Percentiles rank a stretch among this genome's conserved stretches.
Evolutionary conservation across 345 rosid species (phyloP).

Genomic region (Salix caprea): DNA sequence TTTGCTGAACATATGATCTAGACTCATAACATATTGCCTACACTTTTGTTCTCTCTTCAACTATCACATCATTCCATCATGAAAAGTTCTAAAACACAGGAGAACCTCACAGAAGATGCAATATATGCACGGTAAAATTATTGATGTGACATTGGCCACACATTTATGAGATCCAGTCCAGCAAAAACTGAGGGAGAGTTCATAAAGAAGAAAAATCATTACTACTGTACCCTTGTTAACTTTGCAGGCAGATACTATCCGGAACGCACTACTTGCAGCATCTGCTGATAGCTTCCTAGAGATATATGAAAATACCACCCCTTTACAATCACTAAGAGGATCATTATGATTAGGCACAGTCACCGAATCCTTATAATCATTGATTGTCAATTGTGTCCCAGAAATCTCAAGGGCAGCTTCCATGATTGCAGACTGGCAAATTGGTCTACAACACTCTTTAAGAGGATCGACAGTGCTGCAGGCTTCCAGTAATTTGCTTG

Average conservation of each 20-base stretch:
- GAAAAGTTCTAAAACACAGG: neutral
- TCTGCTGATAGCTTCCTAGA: conserved; percentile 65
- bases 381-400: conserved; percentile 47
- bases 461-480: conserved; percentile 81
- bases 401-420: conserved; percentile 78
- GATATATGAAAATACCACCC: conserved; percentile 74
- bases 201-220: conserved; percentile 2
- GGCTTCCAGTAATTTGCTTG: conserved; percentile 74
- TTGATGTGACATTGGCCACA: neutral
- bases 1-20: neutral
- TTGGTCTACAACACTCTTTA: conserved; percentile 85
- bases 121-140: neutral
- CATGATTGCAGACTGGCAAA: conserved; percentile 80
- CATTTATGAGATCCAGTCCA: conserved; percentile 2
- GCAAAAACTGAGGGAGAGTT: neutral
- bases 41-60: neutral
- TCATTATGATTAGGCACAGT: conserved; percentile 49
- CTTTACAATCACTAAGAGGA: conserved; percentile 69
- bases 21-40: neutral
- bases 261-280: conserved; percentile 64
- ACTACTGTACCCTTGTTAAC: conserved; percentile 70
- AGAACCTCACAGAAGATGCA: neutral
- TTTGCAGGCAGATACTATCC: conserved; percentile 81
- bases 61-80: neutral
- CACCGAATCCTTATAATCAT: conserved; percentile 39